phyloP scores from a whole-genome alignment of 2,329 filamentous ascomycete genomes.

The Venturia oleaginea region DNA sequence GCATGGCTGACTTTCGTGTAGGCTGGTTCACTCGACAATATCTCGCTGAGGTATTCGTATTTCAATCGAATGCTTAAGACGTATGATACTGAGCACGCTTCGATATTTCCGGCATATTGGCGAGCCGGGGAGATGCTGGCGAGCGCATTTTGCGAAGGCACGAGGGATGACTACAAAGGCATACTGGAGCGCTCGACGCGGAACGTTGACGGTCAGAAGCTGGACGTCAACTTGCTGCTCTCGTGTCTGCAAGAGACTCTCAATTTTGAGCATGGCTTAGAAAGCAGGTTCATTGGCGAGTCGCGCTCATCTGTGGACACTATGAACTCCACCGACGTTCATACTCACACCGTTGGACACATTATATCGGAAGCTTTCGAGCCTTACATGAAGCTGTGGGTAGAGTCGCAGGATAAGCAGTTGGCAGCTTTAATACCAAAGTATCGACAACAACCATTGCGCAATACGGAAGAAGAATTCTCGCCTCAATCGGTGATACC shows the following conservation, averaged over 20 bases:
- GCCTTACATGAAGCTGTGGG: conserved; percentile 93
- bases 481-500: conserved; percentile 79
- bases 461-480: conserved; percentile 83
- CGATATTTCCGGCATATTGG: conserved; percentile 82
- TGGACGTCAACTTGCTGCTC: conserved; percentile 83
- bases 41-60: conserved; percentile 89
- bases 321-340: conserved; percentile 76
- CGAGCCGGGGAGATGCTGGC: conserved; percentile 82
- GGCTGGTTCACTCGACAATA: conserved; percentile 92
- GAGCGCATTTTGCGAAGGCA: conserved; percentile 90
- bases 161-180: conserved; percentile 86
- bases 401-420: conserved; percentile 89
- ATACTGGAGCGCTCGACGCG: conserved; percentile 86
- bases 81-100: conserved; percentile 86
- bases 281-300: conserved; percentile 65
- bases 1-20: conserved; percentile 18
- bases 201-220: conserved; percentile 61
- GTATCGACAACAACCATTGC: conserved; percentile 74
- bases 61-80: conserved; percentile 92
- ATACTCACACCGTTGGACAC: conserved; percentile 70
- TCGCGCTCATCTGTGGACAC: conserved; percentile 82
- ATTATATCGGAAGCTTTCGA: conserved; percentile 95
- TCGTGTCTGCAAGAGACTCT: conserved; percentile 90
- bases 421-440: conserved; percentile 75
- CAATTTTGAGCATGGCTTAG: conserved; percentile 89